Conservation (phyloP, 2,329 filamentous ascomycete genomes). For the Cytospora piceicola region DNA sequence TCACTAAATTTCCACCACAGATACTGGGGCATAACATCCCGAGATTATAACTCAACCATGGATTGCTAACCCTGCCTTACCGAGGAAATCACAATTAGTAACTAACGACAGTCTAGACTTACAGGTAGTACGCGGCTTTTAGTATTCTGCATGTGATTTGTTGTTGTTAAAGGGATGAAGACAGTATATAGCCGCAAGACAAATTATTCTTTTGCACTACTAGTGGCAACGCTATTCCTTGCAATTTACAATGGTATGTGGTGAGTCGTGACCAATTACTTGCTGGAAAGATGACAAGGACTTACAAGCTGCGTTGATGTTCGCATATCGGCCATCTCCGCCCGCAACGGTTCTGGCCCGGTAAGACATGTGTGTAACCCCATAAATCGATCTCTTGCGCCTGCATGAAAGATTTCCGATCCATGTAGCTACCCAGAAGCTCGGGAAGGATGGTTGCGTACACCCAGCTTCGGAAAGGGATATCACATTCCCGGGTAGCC, state of each 20-base stretch:
- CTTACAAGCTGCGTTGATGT: not conserved
- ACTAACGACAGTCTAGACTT: too few species aligned
- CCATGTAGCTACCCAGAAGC: slow-evolving; percentile 13
- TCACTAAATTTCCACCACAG: too few species aligned
- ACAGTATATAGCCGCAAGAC: not conserved
- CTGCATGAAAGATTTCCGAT: slow-evolving; percentile 12
- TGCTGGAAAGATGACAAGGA: not conserved
- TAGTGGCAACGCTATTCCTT: not conserved
- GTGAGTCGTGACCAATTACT: not conserved
- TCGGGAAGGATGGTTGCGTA: not conserved
- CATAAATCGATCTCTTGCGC: slow-evolving; percentile 9
- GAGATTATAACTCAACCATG: too few species aligned
- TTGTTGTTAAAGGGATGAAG: not conserved
- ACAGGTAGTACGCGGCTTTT: too few species aligned
- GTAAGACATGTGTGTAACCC: not conserved
- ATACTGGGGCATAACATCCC: too few species aligned
- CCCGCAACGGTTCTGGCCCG: slow-evolving; percentile 5
- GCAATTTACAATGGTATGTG: not conserved
- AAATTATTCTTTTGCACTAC: not conserved
- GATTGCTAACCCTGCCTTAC: too few species aligned
- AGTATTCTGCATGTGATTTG: too few species aligned
- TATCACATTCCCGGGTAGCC: not conserved
- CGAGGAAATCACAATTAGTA: too few species aligned
- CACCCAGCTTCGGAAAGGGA: not conserved
- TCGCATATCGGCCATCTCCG: slow-evolving; percentile 24